Evolutionary conservation across 805 yeast genomes (phyloP).

Genomic region (Lipomyces japonicus): DNA sequence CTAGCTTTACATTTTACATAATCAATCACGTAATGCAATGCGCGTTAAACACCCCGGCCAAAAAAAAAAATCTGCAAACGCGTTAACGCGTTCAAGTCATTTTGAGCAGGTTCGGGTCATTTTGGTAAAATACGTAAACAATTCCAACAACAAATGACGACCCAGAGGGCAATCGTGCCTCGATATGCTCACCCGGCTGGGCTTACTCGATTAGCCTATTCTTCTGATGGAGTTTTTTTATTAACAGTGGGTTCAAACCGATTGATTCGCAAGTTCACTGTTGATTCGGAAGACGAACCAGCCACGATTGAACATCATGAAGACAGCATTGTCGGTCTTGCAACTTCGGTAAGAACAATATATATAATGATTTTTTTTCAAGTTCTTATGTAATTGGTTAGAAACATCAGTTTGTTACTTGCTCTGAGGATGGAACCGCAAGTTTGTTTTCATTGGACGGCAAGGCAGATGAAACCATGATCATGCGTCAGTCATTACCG

Average conservation of each 20-base stretch:
- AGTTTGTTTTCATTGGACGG: constrained; percentile 32
- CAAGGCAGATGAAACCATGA: constrained; percentile 27
- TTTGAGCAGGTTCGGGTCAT: too few relatives aligned
- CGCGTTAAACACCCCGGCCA: too few relatives aligned
- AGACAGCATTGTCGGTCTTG: constrained; percentile 31
- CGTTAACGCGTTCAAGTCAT: too few relatives aligned
- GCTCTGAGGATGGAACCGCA: constrained; percentile 45
- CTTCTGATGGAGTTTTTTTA: constrained; percentile 36
- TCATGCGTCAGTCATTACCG: constrained; percentile 36
- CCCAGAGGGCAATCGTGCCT: constrained; percentile 25
- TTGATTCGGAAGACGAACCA: constrained; percentile 36
- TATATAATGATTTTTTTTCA: not conserved
- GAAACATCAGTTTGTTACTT: constrained; percentile 39
- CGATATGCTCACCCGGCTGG: constrained; percentile 40
- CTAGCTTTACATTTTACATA: too few relatives aligned
- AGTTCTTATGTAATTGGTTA: not conserved
- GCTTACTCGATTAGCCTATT: constrained; percentile 35
- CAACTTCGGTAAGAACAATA: constrained; percentile 24
- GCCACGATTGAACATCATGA: constrained; percentile 34
- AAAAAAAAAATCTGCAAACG: too few relatives aligned
- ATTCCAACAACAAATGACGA: too few relatives aligned
- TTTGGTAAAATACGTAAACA: too few relatives aligned
- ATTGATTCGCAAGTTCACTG: constrained; percentile 37
- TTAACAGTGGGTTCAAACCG: constrained; percentile 39
- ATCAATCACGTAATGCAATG: too few relatives aligned